Conservation (phyloP, 306 rosid species). For the Vachellia pachyceras region DNA sequence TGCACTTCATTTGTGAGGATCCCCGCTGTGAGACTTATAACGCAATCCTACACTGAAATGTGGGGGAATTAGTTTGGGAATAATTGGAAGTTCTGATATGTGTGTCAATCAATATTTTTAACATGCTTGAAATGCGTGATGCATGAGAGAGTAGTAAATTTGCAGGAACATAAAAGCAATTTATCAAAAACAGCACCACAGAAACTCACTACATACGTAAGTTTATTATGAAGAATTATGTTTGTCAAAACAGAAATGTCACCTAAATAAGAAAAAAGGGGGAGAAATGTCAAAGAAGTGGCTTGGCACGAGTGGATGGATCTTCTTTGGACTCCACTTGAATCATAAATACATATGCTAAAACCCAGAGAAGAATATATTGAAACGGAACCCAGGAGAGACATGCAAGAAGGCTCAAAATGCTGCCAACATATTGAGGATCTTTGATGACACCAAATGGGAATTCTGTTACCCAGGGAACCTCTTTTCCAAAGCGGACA, state of each 20-base stretch:
- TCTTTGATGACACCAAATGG: constrained; percentile 83
- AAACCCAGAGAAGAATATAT: constrained; percentile 71
- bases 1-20: too few relatives aligned
- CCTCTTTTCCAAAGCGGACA: constrained; percentile 77
- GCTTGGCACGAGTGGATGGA: constrained; percentile 73
- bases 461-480: constrained; percentile 87
- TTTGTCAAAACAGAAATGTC: neutral
- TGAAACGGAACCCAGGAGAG: constrained; percentile 72
- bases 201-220: neutral
- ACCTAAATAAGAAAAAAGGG: neutral
- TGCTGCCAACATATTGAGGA: constrained; percentile 90
- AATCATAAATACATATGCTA: constrained; percentile 72
- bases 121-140: neutral
- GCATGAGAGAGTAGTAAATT: neutral
- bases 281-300: constrained; percentile 33
- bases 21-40: too few relatives aligned
- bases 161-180: neutral
- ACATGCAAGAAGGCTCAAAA: constrained; percentile 81
- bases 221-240: neutral
- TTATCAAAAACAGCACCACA: neutral
- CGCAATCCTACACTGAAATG: neutral
- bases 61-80: neutral
- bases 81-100: neutral
- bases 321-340: constrained; percentile 74
- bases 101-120: neutral